phyloP scores from a whole-genome alignment of 148 eudicot species.

The Dianthus caryophyllus region DNA sequence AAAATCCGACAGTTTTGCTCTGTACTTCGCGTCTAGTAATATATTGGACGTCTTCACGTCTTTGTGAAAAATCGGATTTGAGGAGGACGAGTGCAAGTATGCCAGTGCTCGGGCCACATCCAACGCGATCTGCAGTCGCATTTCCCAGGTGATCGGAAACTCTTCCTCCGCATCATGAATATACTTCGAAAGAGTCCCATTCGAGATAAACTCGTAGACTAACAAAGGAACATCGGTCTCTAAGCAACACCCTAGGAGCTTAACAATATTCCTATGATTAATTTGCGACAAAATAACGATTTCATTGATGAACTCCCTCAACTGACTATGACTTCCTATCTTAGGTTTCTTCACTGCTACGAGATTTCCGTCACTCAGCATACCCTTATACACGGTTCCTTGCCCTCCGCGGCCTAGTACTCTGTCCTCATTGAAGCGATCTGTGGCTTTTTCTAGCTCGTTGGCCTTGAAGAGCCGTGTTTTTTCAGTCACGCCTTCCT shows the following conservation, averaged over 20 bases:
- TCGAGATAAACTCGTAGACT: conserved; percentile 25
- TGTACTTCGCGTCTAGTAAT: conserved; percentile 24
- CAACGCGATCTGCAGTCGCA: conserved; percentile 24
- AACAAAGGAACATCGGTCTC: conserved; percentile 29
- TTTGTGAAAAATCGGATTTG: conserved; percentile 22
- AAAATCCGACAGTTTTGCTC: conserved; percentile 27
- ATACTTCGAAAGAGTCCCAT: conserved; percentile 18
- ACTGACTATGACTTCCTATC: conserved; percentile 2
- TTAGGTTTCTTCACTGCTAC: conserved; percentile 26
- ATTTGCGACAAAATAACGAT: conserved; percentile 23
- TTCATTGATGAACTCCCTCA: conserved; percentile 27
- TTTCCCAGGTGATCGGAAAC: conserved; percentile 23
- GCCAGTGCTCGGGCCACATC: conserved; percentile 27
- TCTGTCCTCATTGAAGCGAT: conserved; percentile 21
- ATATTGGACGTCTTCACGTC: conserved; percentile 28
- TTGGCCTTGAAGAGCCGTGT: conserved; percentile 21
- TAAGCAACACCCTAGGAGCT: conserved; percentile 28
- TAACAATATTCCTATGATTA: conserved; percentile 28
- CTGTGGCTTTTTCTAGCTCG: conserved; percentile 29
- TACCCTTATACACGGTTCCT: conserved; percentile 35
- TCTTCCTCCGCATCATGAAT: conserved; percentile 22
- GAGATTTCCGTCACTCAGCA: conserved; percentile 29
- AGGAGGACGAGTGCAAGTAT: conserved; percentile 27
- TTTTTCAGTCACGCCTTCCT: conserved; percentile 13
- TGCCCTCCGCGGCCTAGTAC: conserved; percentile 33